Evolutionary conservation across 169 alveolate genomes (phyloP).

Genomic region (Plasmodium adleri): DNA sequence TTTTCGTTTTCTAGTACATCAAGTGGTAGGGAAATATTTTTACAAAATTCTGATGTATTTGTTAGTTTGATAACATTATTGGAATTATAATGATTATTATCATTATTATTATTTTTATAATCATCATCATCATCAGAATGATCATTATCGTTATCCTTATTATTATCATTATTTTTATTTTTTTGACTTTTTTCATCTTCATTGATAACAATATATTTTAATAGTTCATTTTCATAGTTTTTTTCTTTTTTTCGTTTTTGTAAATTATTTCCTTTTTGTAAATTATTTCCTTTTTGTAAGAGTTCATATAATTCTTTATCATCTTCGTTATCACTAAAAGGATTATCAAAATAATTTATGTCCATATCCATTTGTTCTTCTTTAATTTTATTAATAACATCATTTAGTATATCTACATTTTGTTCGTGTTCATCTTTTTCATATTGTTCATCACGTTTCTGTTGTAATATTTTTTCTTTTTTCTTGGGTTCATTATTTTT

Average conservation of each 20-base stretch:
- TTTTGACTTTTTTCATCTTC: conserved; percentile 28
- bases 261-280: conserved; percentile 40
- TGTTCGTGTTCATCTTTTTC: conserved; percentile 1
- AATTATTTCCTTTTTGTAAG: conserved; percentile 39
- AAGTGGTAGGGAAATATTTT: conserved; percentile 46
- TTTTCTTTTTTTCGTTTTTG: conserved; percentile 52
- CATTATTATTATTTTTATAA: conserved; percentile 3
- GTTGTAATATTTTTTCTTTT: neutral
- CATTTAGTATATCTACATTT: conserved; percentile 12
- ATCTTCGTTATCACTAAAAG: conserved; percentile 47
- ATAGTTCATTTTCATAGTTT: conserved; percentile 61
- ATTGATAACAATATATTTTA: conserved; percentile 43
- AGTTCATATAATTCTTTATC: conserved; percentile 67
- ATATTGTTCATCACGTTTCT: neutral
- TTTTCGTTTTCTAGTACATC: conserved; percentile 40
- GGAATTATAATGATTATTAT: neutral
- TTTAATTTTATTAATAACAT: conserved; percentile 52
- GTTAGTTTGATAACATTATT: conserved; percentile 41
- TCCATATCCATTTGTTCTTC: conserved; percentile 52
- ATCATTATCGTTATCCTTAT: conserved; percentile 43
- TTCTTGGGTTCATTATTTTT: neutral
- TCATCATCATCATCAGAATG: conserved; percentile 31
- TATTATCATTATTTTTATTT: conserved; percentile 14
- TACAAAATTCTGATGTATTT: conserved; percentile 69
- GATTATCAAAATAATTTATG: conserved; percentile 34